Evolutionary conservation across 176 grass and related monocot genomes (phyloP), one percentile per base, ranked within the genome.

Genomic region (Leersia perrieri): DNA sequence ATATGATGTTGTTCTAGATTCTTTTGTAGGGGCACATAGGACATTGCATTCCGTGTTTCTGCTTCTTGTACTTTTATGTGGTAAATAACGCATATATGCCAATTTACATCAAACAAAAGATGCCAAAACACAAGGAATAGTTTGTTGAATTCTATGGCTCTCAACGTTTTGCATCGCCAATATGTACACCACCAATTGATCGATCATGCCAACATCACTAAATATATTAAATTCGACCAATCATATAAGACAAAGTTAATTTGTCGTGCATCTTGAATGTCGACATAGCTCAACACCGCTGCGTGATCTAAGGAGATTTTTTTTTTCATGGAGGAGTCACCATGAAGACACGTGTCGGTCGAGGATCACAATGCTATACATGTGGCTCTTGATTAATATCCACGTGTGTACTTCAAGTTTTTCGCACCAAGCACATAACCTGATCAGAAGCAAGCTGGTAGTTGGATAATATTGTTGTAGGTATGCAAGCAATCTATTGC

Each of bases 201-300:
- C 31, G 0, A 35, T 32, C 27, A 2, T 60, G 78, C 29, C 49
- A 70, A 70, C 65, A 30, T 61, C 18, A 33, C 5, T 31, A 57
- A 44, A 83, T 9, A 67, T 84, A 16, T 33, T 22, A 20, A 57
- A 33, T 76, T 70, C 33, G 73, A 77, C 64, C 36, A 62, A 47
- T 34, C n/a, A 61, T 60, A 60, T 32, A 44, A 45, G 51, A 61
- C 22, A 76, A 70, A 60, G 20, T 74, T 57, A 60, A 27, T 29
- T 49, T 71, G 22, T 38, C 1, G 0, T 1, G 0, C 53, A 34
- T 44, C 29, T 85, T 29, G 3, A 36, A 4, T n/a, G n/a, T 70
- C 3, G 3, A 18, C 39, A 78, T 51, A 63, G 60, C 49, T 38
- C 0, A 30, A 11, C 11, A 7, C 22, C 22, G 1, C 3, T 0